Conservation (phyloP, 2,329 filamentous ascomycete genomes). For the Cytospora piceae region DNA sequence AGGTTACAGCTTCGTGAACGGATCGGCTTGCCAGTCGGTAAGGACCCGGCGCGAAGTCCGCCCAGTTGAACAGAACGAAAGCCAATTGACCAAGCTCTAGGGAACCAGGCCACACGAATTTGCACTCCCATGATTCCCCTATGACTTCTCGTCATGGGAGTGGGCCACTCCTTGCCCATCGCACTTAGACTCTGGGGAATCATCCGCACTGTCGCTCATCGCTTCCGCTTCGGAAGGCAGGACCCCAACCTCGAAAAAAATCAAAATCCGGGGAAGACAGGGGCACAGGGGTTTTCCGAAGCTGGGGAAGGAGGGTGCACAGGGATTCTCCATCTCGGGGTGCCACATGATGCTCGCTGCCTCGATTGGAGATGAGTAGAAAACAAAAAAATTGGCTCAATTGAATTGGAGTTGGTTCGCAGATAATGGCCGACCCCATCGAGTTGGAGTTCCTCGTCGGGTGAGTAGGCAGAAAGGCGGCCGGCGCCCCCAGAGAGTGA, state of each 20-base stretch:
- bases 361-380: constrained; percentile 18
- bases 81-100: background rate
- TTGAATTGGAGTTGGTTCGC: constrained; percentile 16
- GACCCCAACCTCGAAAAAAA: constrained; percentile 14
- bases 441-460: constrained; percentile 8
- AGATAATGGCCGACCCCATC: constrained; percentile 1
- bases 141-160: background rate
- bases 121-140: background rate
- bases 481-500: constrained; percentile 7
- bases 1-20: constrained; percentile 4
- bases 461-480: background rate
- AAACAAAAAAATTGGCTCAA: background rate
- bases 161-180: background rate
- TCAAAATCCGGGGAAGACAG: constrained; percentile 30
- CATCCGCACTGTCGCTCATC: constrained; percentile 21
- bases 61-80: background rate
- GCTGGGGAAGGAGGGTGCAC: constrained; percentile 15
- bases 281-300: constrained; percentile 21
- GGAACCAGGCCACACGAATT: background rate
- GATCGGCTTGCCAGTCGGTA: background rate
- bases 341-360: constrained; percentile 23
- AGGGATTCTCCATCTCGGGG: constrained; percentile 24
- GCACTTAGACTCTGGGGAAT: constrained; percentile 2
- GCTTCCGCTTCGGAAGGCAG: constrained; percentile 19
- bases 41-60: background rate